Evolutionary conservation across 2,329 filamentous ascomycete genomes (phyloP).

Genomic region (Elsinoe batatas): DNA sequence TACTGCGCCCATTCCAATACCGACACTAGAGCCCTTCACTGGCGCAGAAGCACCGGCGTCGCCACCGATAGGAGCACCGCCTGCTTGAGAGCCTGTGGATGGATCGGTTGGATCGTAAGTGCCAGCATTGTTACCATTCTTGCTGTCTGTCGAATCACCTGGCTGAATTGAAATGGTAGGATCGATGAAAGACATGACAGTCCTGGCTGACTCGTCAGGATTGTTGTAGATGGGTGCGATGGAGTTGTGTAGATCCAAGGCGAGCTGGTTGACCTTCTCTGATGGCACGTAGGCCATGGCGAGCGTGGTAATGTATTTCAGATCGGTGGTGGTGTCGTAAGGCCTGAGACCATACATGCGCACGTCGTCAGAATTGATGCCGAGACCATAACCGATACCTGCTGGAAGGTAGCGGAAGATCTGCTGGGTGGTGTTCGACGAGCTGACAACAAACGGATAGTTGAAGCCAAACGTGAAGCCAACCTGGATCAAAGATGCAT

Average conservation of each 20-base stretch:
- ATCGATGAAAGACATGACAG: slow-evolving; percentile 74
- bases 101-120: slow-evolving; percentile 30
- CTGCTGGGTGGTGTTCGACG: slow-evolving; percentile 65
- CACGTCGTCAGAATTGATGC: slow-evolving; percentile 41
- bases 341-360: slow-evolving; percentile 64
- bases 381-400: slow-evolving; percentile 59
- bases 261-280: slow-evolving; percentile 45
- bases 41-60: slow-evolving; percentile 45
- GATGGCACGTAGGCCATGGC: slow-evolving; percentile 44
- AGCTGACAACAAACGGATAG: slow-evolving; percentile 69
- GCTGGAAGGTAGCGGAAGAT: slow-evolving; percentile 71
- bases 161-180: slow-evolving; percentile 62
- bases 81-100: slow-evolving; percentile 27
- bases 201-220: slow-evolving; percentile 52
- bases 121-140: slow-evolving; percentile 30
- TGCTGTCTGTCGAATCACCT: slow-evolving; percentile 34
- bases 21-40: slow-evolving; percentile 53
- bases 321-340: slow-evolving; percentile 57
- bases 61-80: slow-evolving; percentile 41
- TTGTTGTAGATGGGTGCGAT: slow-evolving; percentile 68
- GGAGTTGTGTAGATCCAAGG: slow-evolving; percentile 59
- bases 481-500: slow-evolving; percentile 66
- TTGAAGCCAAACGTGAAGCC: slow-evolving; percentile 75
- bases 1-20: slow-evolving; percentile 67
- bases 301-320: slow-evolving; percentile 74